phyloP scores from a whole-genome alignment of 108 stramenopile species.

The Pseudonitzschia multiseries region DNA sequence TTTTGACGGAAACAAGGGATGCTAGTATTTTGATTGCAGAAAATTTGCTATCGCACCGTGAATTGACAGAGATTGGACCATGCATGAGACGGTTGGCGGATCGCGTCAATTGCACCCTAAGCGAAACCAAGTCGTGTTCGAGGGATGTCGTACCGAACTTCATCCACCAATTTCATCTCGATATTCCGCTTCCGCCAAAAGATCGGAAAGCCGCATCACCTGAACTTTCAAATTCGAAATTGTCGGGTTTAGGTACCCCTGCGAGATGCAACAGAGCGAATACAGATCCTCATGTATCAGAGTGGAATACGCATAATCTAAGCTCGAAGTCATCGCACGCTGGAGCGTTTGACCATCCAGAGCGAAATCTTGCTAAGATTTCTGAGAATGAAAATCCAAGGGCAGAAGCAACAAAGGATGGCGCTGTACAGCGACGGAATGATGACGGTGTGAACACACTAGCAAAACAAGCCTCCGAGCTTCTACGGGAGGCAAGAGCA shows the following conservation, averaged over 20 bases:
- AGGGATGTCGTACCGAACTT: not conserved
- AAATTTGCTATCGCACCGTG: not conserved
- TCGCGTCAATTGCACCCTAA: not conserved
- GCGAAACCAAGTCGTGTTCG: not conserved
- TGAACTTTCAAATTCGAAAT: not conserved
- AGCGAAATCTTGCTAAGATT: too few species aligned
- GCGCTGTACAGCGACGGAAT: too few species aligned
- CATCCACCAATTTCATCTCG: not conserved
- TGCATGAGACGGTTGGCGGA: slow-evolving; percentile 14
- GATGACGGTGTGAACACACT: not conserved
- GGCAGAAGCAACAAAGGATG: too few species aligned
- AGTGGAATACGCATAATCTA: not conserved
- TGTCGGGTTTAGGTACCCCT: not conserved
- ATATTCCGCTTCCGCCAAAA: not conserved
- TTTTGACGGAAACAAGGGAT: not conserved
- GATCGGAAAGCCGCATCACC: not conserved
- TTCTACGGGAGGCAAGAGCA: slow-evolving; percentile 2
- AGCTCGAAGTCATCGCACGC: not conserved
- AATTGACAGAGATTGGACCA: not conserved
- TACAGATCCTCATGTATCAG: not conserved
- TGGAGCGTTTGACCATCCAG: not conserved
- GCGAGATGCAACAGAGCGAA: not conserved
- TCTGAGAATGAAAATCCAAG: too few species aligned
- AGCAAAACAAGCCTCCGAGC: slow-evolving; percentile 12
- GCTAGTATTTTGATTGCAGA: not conserved